These are phyloP conservation scores for Beauveria sp. DNA, from an alignment of 2,329 filamentous ascomycete genomes.

Conservation along the genomic window DNA sequence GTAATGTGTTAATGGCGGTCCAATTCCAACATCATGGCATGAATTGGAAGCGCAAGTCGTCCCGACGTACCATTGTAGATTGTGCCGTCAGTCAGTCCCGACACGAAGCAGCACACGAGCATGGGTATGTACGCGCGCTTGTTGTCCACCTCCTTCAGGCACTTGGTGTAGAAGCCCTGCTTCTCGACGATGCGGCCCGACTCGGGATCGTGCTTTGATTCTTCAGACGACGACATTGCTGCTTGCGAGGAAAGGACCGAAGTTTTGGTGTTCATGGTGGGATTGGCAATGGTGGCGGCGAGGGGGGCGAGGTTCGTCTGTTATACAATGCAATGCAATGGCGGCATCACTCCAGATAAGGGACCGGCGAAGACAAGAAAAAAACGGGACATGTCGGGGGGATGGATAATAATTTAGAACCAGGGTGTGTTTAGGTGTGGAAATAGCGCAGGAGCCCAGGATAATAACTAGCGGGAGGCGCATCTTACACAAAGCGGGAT, in stretches of 20 bases:
- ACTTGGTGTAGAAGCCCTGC: slow-evolving; percentile 4
- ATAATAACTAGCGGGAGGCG: slow-evolving; percentile 11
- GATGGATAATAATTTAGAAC: slow-evolving; percentile 9
- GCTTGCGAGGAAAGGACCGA: not conserved
- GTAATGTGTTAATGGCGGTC: not conserved
- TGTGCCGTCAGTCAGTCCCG: slow-evolving; percentile 32
- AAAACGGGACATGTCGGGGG: not conserved
- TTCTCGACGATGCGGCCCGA: slow-evolving; percentile 12
- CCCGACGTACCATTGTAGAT: slow-evolving; percentile 26
- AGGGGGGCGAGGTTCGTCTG: not conserved
- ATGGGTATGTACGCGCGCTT: slow-evolving; percentile 27
- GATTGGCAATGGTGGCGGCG: not conserved
- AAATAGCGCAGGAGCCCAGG: slow-evolving; percentile 6
- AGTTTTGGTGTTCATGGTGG: not conserved
- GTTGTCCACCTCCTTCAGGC: slow-evolving; percentile 14
- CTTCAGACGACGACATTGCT: slow-evolving; percentile 9
- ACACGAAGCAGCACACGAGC: slow-evolving; percentile 31
- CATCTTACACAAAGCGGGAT: slow-evolving; percentile 10
- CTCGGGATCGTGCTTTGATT: slow-evolving; percentile 14
- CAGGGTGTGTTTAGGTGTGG: not conserved
- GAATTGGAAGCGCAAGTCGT: not conserved
- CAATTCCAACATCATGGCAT: not conserved
- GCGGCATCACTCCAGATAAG: not conserved
- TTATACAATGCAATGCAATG: not conserved
- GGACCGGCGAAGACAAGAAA: not conserved